These are phyloP conservation scores for Suillus variegatus DNA, from an alignment of 768 basidiomycete genomes.

Conservation along the genomic window DNA sequence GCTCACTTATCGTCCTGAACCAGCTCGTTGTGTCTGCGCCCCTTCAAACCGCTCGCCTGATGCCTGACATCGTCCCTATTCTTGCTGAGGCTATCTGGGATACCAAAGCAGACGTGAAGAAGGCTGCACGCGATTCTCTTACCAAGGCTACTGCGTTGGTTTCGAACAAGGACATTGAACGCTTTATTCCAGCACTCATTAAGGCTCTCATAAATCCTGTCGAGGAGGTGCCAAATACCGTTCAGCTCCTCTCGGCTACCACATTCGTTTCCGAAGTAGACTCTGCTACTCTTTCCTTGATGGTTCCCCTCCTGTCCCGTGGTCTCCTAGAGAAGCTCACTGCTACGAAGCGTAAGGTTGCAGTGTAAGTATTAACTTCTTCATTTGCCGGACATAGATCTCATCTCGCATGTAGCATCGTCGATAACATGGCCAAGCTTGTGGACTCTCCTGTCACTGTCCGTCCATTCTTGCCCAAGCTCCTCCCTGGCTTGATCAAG, in stretches of 20 bases:
- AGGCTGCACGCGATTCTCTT: slow-evolving; percentile 92
- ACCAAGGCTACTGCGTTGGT: slow-evolving; percentile 93
- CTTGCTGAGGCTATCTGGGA: slow-evolving; percentile 98
- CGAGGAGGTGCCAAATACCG: slow-evolving; percentile 97
- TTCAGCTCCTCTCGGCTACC: slow-evolving; percentile 93
- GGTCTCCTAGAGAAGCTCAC: slow-evolving; percentile 95
- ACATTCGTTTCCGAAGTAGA: slow-evolving; percentile 99
- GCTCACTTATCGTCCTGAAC: slow-evolving; percentile 78
- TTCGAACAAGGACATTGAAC: slow-evolving; percentile 98
- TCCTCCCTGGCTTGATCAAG: slow-evolving; percentile 95
- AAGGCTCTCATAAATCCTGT: slow-evolving; percentile 98
- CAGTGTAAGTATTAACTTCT: slow-evolving; percentile 64
- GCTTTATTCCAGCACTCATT: slow-evolving; percentile 96
- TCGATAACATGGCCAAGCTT: slow-evolving; percentile 98
- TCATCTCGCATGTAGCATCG: slow-evolving; percentile 57
- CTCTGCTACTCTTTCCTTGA: slow-evolving; percentile 93
- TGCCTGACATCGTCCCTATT: slow-evolving; percentile 93
- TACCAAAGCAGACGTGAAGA: slow-evolving; percentile 98
- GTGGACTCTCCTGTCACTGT: slow-evolving; percentile 95
- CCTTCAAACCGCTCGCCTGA: slow-evolving; percentile 80
- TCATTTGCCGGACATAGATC: slow-evolving; percentile 19
- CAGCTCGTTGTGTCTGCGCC: slow-evolving; percentile 86
- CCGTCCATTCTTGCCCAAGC: slow-evolving; percentile 94
- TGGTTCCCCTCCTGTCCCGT: slow-evolving; percentile 94
- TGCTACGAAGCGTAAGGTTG: slow-evolving; percentile 96